Evolutionary conservation across 78 protist genomes (phyloP), one percentile per base, ranked within the genome.

Genomic region (Andalucia godoyi): DNA sequence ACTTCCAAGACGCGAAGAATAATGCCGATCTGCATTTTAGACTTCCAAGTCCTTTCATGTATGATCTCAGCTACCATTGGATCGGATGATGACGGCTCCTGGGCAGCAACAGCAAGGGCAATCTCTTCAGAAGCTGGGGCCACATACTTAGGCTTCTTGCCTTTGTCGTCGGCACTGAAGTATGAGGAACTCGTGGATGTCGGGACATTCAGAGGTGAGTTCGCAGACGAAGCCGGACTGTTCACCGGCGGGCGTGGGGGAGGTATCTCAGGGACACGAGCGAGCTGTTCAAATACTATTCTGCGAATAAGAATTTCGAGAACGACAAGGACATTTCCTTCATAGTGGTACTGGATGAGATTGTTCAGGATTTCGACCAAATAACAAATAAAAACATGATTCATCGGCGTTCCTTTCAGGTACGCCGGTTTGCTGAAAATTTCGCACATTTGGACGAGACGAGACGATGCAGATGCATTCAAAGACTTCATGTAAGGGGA

Each of bases 331-430:
- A 64, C 76, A 49, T 78, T 81, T 13, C 89, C 84, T 54, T 84
- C 84, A 33, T 84, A 84, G 57, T 84, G 87, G 40, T 84, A 78
- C 58, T 84, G 89, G 21, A 84, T 30, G 15, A 81, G 43, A 39
- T 75, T 76, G 29, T 77, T 75, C n/a, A 84, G 71, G 23, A 64
- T 29, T 55, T 81, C 81, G 34, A 80, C 37, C 23, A 84, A 33
- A n/a, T 76, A 57, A 6, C 52, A 61, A 25, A 80, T 60, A 58
- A 54, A 80, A 10, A 57, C 30, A 47, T 76, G 54, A 23, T 82
- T 84, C 2, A 18, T 13, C 32, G 15, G 55, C 25, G 59, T 2
- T 42, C 47, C 18, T 4, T 18, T 12, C 34, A 71, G 5, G 13
- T 12, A 62, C 49, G 45, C 5, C 52, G 34, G 57, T 33, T 25